These are phyloP conservation scores for Ensete glaucum DNA, from an alignment of 176 grass and related monocot species.

Conservation along the genomic window DNA sequence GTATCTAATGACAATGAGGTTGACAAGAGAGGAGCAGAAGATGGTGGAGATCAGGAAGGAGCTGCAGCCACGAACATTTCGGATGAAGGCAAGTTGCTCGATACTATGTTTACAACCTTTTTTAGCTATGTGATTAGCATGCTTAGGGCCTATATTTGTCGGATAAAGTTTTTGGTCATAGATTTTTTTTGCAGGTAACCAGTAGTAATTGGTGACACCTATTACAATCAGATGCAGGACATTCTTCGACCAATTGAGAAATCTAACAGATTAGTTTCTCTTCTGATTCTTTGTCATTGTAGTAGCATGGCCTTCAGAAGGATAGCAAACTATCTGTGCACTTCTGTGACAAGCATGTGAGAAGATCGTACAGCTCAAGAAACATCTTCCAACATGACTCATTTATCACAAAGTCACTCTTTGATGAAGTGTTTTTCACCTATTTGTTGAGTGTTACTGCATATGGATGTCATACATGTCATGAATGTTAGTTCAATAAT, in stretches of 20 bases:
- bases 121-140: not conserved
- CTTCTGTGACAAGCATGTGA: not conserved
- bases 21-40: conserved; percentile 68
- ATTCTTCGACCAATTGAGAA: not conserved
- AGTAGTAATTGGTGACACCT: no score
- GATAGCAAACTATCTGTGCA: not conserved
- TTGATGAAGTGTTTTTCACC: not conserved
- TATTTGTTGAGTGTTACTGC: not conserved
- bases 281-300: not conserved
- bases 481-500: not conserved
- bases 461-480: not conserved
- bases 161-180: not conserved
- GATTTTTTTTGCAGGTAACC: not conserved
- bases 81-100: conserved; percentile 59
- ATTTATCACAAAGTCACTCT: not conserved
- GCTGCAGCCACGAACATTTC: conserved; percentile 48
- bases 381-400: not conserved
- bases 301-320: not conserved
- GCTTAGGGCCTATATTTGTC: not conserved
- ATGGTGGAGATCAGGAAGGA: conserved; percentile 93
- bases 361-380: not conserved
- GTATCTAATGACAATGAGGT: conserved; percentile 63
- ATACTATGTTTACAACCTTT: not conserved
- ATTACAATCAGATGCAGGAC: not conserved
- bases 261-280: not conserved